Evolutionary conservation across 495 filamentous ascomycete genomes (phyloP), one percentile per base, ranked within the genome.

Genomic region (Saxophila tyrrhenica): DNA sequence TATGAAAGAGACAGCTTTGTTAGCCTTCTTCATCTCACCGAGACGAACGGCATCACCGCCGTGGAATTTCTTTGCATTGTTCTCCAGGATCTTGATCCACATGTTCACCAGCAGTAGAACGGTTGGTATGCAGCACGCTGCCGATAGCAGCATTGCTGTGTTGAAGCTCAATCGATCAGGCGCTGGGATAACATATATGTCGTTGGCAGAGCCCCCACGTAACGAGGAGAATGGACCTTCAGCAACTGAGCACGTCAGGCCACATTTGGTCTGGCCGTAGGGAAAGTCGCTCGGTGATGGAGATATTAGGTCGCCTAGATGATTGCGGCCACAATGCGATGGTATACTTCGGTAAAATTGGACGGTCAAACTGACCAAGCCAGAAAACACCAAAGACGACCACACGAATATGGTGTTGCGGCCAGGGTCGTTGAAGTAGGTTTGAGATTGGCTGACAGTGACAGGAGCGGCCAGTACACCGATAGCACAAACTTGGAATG

Each of bases 401-500:
- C 80, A 83, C 5, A 79, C 20, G 55, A 81, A 83, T 46, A 83
- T 79, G 50, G 72, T 74, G 45, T 81, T 76, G n/a, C 79, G 71
- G 25, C 76, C 78, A 1, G 75, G 75, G 41, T 78, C 72, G 58
- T 78, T 70, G 66, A 80, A 81, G 59, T 82, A 82, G 0, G 79
- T 82, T 10, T 67, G 67, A 0, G 78, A 80, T 22, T 79, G 60
- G 23, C 71, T 66, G 25, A 80, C 79, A 0, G 77, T 79, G 0
- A 73, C 67, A 0, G 80, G 80, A 16, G 78, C 79, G 1, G 79
- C 74, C 10, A 83, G 56, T 25, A 80, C 76, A 29, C 77, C 80
- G 46, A 83, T 80, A 2, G 78, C 72, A 55, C 80, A 83, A 5
- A 81, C 62, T 56, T 83, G 79, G 46, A 83, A 80, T 19, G 79